Evolutionary conservation across 1,284 basidiomycete genomes (phyloP).

Genomic region (Leccinum angustisporum): DNA sequence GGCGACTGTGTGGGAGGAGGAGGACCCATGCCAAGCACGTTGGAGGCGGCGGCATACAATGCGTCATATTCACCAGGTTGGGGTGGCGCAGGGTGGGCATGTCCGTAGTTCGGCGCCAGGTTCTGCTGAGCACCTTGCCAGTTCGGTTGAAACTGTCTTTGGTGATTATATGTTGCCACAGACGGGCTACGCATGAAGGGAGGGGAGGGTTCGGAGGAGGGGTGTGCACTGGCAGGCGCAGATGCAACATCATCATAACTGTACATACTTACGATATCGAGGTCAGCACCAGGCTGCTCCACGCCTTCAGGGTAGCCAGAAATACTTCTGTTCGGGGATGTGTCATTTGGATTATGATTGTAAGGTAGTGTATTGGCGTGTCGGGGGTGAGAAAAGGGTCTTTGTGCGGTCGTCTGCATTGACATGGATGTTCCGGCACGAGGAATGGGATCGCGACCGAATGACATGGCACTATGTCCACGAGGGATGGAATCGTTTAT

Average conservation of each 20-base stretch:
- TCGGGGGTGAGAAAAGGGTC: conserved; percentile 21
- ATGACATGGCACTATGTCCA: conserved; percentile 22
- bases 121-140: conserved; percentile 40
- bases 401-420: conserved; percentile 22
- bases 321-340: conserved; percentile 17
- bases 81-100: conserved; percentile 28
- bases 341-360: conserved; percentile 17
- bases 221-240: conserved; percentile 23
- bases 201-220: conserved; percentile 24
- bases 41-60: conserved; percentile 72
- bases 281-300: conserved; percentile 20
- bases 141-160: conserved; percentile 26
- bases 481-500: conserved; percentile 25
- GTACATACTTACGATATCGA: conserved; percentile 33
- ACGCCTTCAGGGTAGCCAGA: conserved; percentile 18
- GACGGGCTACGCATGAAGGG: conserved; percentile 23
- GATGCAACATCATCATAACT: conserved; percentile 37
- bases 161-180: conserved; percentile 25
- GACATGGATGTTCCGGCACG: conserved; percentile 37
- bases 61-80: conserved; percentile 49
- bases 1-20: conserved; percentile 49
- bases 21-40: conserved; percentile 75
- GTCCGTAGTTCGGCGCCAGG: conserved; percentile 30
- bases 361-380: conserved; percentile 30
- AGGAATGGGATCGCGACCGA: conserved; percentile 29